Percentiles rank a stretch among this genome's conserved stretches.
These are phyloP conservation scores for Striga hermonthica DNA, from an alignment of 305 asterid genomes.

Conservation along the genomic window DNA sequence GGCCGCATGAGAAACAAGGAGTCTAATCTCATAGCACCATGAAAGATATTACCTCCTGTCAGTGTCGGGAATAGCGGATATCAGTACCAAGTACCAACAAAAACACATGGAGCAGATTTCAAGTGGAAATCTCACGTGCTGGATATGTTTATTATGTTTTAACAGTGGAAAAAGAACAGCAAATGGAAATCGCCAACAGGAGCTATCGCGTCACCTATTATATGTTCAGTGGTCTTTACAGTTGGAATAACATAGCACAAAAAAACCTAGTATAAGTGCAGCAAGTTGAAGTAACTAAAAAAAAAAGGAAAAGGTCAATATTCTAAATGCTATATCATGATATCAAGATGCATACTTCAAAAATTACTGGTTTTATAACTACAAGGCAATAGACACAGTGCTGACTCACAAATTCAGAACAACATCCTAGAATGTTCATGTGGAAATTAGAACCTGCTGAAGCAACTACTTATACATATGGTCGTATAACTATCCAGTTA, in stretches of 20 bases:
- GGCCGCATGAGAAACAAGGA: constrained; percentile 92
- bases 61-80: constrained; percentile 2
- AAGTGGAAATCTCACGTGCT: too few species aligned
- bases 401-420: not conserved
- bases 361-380: not conserved
- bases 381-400: not conserved
- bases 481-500: not conserved
- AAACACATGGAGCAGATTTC: constrained; percentile 12
- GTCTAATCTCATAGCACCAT: constrained; percentile 89
- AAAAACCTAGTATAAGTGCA: not conserved
- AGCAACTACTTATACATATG: not conserved
- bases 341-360: too few species aligned
- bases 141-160: too few species aligned
- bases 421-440: constrained; percentile 3
- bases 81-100: too few species aligned
- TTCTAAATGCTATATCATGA: not conserved
- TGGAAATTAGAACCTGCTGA: not conserved
- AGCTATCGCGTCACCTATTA: too few species aligned
- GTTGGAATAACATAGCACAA: not conserved
- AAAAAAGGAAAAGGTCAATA: too few species aligned
- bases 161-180: too few species aligned
- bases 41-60: constrained; percentile 93
- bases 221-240: too few species aligned
- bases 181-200: too few species aligned
- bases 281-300: not conserved